These are phyloP conservation scores for Amauroascus verrucosus DNA, from an alignment of 2,329 filamentous ascomycete genomes.

Conservation along the genomic window DNA sequence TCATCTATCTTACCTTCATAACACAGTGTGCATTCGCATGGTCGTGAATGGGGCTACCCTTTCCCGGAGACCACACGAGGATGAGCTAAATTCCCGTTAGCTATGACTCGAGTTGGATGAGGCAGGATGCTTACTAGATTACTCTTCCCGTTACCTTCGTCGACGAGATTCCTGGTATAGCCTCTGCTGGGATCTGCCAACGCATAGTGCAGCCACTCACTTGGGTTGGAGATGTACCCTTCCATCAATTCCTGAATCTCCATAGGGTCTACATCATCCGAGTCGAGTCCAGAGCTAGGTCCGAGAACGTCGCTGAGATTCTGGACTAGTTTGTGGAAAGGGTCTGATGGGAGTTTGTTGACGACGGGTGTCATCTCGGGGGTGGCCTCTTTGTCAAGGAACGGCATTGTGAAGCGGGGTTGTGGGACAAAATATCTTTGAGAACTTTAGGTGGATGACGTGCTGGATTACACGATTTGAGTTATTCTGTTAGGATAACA, in stretches of 20 bases:
- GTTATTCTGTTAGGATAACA: background rate
- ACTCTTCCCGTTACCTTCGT: slow-evolving; percentile 75
- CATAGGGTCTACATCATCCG: slow-evolving; percentile 66
- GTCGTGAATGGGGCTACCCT: slow-evolving; percentile 77
- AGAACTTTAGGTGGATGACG: background rate
- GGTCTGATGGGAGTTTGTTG: slow-evolving; percentile 18
- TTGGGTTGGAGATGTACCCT: slow-evolving; percentile 56
- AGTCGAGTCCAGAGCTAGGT: slow-evolving; percentile 70
- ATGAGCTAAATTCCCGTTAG: slow-evolving; percentile 50
- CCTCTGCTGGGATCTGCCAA: slow-evolving; percentile 57
- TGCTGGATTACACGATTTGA: background rate
- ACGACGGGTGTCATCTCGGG: slow-evolving; percentile 12
- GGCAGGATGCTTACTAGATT: slow-evolving; percentile 48
- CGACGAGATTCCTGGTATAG: slow-evolving; percentile 83
- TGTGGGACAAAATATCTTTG: background rate
- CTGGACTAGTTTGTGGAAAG: slow-evolving; percentile 60
- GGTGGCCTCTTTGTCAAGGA: slow-evolving; percentile 20
- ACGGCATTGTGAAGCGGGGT: slow-evolving; percentile 25
- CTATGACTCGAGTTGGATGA: background rate
- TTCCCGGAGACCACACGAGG: slow-evolving; percentile 79
- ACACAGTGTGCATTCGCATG: slow-evolving; percentile 82
- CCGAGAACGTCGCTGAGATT: slow-evolving; percentile 67
- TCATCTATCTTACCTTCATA: slow-evolving; percentile 53
- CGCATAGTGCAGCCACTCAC: slow-evolving; percentile 66
- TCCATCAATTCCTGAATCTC: slow-evolving; percentile 64